A percentile compares a stretch with the other conserved stretches of the same genome.
phyloP scores from a whole-genome alignment of 805 yeast species.

The Torulaspora indica region DNA sequence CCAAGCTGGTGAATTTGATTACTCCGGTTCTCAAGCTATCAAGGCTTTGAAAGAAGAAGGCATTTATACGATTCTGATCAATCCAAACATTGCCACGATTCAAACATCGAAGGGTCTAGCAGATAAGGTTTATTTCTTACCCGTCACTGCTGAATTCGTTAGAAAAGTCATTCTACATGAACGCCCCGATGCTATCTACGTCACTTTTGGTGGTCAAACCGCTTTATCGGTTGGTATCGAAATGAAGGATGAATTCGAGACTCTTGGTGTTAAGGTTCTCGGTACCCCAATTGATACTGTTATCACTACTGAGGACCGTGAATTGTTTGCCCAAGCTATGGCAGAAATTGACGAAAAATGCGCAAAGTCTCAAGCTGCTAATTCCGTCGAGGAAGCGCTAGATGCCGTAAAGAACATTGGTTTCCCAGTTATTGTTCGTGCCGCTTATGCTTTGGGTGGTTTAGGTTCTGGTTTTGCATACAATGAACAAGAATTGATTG shows the following conservation, averaged over 20 bases:
- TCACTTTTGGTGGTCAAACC: slow-evolving; percentile 98
- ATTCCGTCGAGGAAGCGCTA: slow-evolving; percentile 73
- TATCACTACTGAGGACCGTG: slow-evolving; percentile 97
- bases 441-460: slow-evolving; percentile 97
- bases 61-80: slow-evolving; percentile 89
- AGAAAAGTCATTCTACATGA: slow-evolving; percentile 92
- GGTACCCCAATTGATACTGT: slow-evolving; percentile 97
- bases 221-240: slow-evolving; percentile 94
- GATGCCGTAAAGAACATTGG: slow-evolving; percentile 82
- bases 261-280: slow-evolving; percentile 81
- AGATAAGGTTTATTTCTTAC: slow-evolving; percentile 94
- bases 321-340: slow-evolving; percentile 89
- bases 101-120: slow-evolving; percentile 98
- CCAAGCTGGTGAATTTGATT: slow-evolving; percentile 99
- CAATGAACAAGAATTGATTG: slow-evolving; percentile 74
- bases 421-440: slow-evolving; percentile 93
- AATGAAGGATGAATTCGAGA: slow-evolving; percentile 90
- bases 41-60: slow-evolving; percentile 98
- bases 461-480: slow-evolving; percentile 97
- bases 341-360: slow-evolving; percentile 92
- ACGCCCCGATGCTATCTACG: slow-evolving; percentile 94
- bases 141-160: slow-evolving; percentile 96
- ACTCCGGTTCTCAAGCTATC: slow-evolving; percentile 98
- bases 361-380: slow-evolving; percentile 88
- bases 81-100: slow-evolving; percentile 97